Base-by-base conservation (phyloP, 2,329 filamentous ascomycete genomes). In the Thielaviopsis euricoi region DNA sequence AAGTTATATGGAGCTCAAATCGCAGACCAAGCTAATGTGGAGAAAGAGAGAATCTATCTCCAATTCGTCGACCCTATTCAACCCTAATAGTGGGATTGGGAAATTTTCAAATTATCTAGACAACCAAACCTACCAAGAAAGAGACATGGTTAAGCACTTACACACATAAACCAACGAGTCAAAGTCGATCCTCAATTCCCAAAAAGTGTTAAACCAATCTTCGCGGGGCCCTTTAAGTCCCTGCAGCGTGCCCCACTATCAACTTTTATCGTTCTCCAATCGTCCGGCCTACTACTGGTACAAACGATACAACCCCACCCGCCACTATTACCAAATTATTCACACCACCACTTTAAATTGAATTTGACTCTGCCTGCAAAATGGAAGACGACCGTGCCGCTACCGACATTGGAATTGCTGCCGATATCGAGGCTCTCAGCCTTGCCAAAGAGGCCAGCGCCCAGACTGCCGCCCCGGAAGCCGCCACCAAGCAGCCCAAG, bases 341-440 rank as follows among this genome's bases (percentile, higher is more conserved):
- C n/a, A n/a, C n/a, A 15, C n/a, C 9, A 29, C 10, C n/a, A 29
- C 15, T 37, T 12, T 19, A 53, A 53, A 53, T 10, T 40, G 23
- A 49, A 19, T 50, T 49, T 29, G 19, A 43, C 19, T 23, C 26
- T 48, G 19, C 23, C 25, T 6, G 51, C 10, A 60, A 49, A 17
- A 91, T 91, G 87, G 87, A 91, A 68, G 82, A 87, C 64, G 87
- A 91, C 67, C 75, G 87, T 64, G 81, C 78, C 33, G 75, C 81
- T 61, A 79, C 82, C 33, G 85, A 89, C 65, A 71, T 91, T 26
- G 86, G 86, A 60, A 76, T 86, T 49, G 82, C 82, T 13, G 77
- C 80, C 55, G 81, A 86, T 62, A 81, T 85, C 48, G 82, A 83
- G 62, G 76, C 62, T 13, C 56, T 61, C 13, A 57, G 55, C 33